phyloP scores from a whole-genome alignment of 2,329 filamentous ascomycete genomes.

The Sporothrix phasma region DNA sequence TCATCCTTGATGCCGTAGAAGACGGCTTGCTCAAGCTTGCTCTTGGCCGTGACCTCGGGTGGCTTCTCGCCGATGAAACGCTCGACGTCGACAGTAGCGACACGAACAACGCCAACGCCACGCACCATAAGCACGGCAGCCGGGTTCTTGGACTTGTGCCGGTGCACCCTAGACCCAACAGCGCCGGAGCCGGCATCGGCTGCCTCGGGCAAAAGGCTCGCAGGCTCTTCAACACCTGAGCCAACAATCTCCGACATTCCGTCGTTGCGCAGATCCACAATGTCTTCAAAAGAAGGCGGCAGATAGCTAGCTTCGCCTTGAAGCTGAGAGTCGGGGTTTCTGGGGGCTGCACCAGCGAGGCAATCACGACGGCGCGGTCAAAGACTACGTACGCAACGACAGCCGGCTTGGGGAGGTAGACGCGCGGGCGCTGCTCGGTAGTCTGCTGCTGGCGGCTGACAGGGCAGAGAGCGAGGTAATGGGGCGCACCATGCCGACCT shows the following conservation, averaged over 20 bases:
- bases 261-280: constrained; percentile 65
- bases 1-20: constrained; percentile 77
- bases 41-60: constrained; percentile 65
- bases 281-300: constrained; percentile 70
- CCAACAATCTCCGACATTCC: constrained; percentile 53
- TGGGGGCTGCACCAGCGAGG: constrained; percentile 58
- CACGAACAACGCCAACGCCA: constrained; percentile 50
- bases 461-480: constrained; percentile 52
- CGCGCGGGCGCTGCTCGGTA: constrained; percentile 41
- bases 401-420: constrained; percentile 70
- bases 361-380: constrained; percentile 64
- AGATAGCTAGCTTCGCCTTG: constrained; percentile 52
- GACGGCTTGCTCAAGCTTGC: constrained; percentile 86
- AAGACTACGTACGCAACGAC: constrained; percentile 78
- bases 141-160: constrained; percentile 51
- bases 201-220: constrained; percentile 26
- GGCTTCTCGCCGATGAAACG: constrained; percentile 49
- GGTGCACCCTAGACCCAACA: constrained; percentile 31
- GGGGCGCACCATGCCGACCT: constrained; percentile 57
- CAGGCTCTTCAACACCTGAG: constrained; percentile 54
- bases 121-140: constrained; percentile 52
- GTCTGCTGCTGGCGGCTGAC: constrained; percentile 28
- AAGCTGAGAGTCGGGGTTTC: constrained; percentile 67
- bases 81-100: constrained; percentile 49
- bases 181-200: background rate